Percentiles rank a stretch among this genome's conserved stretches.
These are phyloP conservation scores for Colletotrichum orchidophilum DNA, from an alignment of 2,329 filamentous ascomycete species.

Conservation along the genomic window DNA sequence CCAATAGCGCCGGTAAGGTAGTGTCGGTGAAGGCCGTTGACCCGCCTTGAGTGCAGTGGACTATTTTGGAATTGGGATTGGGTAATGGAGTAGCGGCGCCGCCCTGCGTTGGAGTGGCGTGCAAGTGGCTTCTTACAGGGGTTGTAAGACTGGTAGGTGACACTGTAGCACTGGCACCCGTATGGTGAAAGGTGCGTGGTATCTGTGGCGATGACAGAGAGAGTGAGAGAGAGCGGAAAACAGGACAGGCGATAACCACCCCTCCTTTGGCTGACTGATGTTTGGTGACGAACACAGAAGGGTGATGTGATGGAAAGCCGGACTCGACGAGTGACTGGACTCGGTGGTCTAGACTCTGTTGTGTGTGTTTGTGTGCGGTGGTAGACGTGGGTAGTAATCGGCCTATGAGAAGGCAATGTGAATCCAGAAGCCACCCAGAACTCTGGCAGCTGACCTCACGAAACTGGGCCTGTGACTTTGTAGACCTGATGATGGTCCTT, in stretches of 20 bases:
- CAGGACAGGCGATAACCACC: neutral
- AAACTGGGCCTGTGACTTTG: constrained; percentile 26
- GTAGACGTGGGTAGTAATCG: constrained; percentile 15
- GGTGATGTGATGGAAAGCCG: constrained; percentile 20
- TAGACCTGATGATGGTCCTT: constrained; percentile 8
- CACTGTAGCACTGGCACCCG: constrained; percentile 11
- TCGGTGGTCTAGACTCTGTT: constrained; percentile 9
- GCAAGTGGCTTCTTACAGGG: constrained; percentile 19
- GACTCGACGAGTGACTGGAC: neutral
- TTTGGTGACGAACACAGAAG: neutral
- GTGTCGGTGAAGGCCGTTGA: constrained; percentile 34
- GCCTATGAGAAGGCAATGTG: constrained; percentile 26
- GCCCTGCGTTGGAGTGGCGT: constrained; percentile 25
- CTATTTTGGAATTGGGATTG: constrained; percentile 15
- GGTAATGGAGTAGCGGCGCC: constrained; percentile 23
- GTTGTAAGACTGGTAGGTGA: constrained; percentile 11
- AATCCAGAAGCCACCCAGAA: constrained; percentile 1
- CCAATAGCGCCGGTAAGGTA: constrained; percentile 27
- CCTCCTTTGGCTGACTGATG: constrained; percentile 8
- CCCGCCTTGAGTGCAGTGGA: constrained; percentile 25
- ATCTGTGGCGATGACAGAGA: neutral
- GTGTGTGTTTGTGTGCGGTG: constrained; percentile 20
- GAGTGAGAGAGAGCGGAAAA: neutral
- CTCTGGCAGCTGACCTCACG: constrained; percentile 32
- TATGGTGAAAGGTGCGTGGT: neutral